Percentiles rank a stretch among this genome's conserved stretches.
phyloP scores from a whole-genome alignment of 441 rosid species.

The Arabidopsis lyrata region DNA sequence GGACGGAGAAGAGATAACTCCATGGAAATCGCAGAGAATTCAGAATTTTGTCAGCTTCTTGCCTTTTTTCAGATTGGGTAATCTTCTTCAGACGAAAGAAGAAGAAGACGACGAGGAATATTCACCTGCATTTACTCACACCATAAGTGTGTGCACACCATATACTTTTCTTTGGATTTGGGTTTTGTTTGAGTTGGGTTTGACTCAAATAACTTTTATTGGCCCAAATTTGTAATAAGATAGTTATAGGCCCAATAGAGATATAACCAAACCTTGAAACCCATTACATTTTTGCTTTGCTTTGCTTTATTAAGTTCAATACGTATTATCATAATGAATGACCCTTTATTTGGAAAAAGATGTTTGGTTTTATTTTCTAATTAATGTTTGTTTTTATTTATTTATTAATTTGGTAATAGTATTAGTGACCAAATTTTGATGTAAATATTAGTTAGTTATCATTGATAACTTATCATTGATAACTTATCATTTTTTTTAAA shows the following conservation, averaged over 20 bases:
- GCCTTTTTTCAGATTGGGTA: constrained; percentile 36
- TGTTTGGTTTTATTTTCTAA: too few species aligned
- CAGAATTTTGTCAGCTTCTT: constrained; percentile 29
- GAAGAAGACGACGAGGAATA: constrained; percentile 20
- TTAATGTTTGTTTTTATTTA: too few species aligned
- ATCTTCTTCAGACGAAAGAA: constrained; percentile 43
- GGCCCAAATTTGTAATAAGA: neutral
- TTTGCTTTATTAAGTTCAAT: too few species aligned
- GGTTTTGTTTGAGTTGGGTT: neutral
- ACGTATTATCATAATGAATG: too few species aligned
- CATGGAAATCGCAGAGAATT: constrained; percentile 42
- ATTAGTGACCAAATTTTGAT: too few species aligned
- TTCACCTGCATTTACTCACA: constrained; percentile 33
- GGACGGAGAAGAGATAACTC: constrained; percentile 57
- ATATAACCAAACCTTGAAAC: too few species aligned
- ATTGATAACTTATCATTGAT: too few species aligned
- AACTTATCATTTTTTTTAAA: too few species aligned
- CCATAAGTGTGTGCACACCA: constrained; percentile 21
- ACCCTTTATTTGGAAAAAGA: too few species aligned
- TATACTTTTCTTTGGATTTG: neutral
- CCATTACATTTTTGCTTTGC: too few species aligned
- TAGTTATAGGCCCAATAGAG: constrained; percentile 6
- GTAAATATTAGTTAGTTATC: too few species aligned
- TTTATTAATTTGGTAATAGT: too few species aligned
- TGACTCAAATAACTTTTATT: constrained; percentile 13